phyloP scores from a whole-genome alignment of 2,329 filamentous ascomycete species.

The Phialophora chinensis region DNA sequence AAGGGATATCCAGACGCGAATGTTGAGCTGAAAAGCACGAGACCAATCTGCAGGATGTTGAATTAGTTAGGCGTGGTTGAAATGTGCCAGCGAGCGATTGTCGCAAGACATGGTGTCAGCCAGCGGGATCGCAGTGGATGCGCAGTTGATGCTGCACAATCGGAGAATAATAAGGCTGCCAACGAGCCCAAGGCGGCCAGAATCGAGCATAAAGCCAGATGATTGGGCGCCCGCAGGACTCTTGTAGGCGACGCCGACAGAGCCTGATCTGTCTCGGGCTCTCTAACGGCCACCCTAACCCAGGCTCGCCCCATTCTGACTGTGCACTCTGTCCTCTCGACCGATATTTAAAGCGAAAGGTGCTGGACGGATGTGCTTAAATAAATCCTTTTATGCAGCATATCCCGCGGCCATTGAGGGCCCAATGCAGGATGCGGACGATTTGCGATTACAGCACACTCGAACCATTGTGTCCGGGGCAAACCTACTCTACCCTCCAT shows the following conservation, averaged over 20 bases:
- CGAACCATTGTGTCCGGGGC: background rate
- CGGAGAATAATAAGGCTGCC: conserved; percentile 23
- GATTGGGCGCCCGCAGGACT: background rate
- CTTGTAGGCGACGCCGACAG: background rate
- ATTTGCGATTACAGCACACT: background rate
- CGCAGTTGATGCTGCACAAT: conserved; percentile 3
- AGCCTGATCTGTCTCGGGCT: background rate
- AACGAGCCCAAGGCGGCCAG: conserved; percentile 9
- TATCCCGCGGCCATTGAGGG: background rate
- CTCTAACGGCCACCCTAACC: background rate
- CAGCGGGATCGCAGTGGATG: conserved; percentile 20
- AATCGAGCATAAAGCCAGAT: background rate
- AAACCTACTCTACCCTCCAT: background rate
- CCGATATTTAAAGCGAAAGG: background rate
- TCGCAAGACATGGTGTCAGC: conserved; percentile 24
- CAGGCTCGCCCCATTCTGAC: background rate
- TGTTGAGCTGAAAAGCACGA: conserved; percentile 9
- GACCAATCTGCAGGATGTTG: conserved; percentile 4
- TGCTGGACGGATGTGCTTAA: background rate
- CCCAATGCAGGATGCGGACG: background rate
- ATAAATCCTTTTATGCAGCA: background rate
- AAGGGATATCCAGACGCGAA: conserved; percentile 8
- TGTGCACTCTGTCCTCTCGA: background rate
- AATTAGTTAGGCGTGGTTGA: conserved; percentile 16
- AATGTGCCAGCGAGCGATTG: conserved; percentile 22